Evolutionary conservation across 495 filamentous ascomycete genomes (phyloP).

Genomic region (Aspergillus asperescens): DNA sequence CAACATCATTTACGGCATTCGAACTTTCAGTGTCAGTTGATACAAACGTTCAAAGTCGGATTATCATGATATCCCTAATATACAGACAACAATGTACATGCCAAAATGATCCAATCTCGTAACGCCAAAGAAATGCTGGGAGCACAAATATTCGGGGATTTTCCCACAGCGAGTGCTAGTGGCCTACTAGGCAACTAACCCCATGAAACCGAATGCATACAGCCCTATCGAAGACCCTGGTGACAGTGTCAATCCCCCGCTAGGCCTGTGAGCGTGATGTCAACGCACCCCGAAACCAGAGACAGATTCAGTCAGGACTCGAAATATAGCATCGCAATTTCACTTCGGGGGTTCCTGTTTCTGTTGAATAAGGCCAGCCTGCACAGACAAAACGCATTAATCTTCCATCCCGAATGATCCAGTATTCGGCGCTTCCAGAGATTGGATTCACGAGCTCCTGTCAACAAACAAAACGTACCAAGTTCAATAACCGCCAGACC

Average conservation of each 20-base stretch:
- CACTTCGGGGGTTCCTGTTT: conserved; percentile 5
- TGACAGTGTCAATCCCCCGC: too few species aligned
- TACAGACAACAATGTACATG: conserved; percentile 19
- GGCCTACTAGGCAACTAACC: neutral
- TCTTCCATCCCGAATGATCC: neutral
- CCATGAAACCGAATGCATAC: neutral
- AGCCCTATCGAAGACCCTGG: too few species aligned
- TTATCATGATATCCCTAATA: conserved; percentile 20
- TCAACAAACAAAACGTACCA: conserved; percentile 56
- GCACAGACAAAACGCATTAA: neutral
- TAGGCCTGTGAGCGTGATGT: too few species aligned
- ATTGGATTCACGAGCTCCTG: too few species aligned
- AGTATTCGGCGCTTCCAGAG: too few species aligned
- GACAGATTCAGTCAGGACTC: neutral
- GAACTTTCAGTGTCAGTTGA: neutral
- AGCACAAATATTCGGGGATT: conserved; percentile 9
- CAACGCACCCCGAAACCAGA: neutral
- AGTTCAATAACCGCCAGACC: conserved; percentile 75
- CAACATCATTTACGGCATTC: neutral
- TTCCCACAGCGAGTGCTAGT: neutral
- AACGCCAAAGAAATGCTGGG: conserved; percentile 36
- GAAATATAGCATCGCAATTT: neutral
- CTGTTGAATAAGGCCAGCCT: conserved; percentile 16
- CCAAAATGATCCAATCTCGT: conserved; percentile 23
- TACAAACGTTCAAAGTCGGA: conserved; percentile 5